These are phyloP conservation scores for Sphaerosporella brunnea DNA, from an alignment of 495 filamentous ascomycete species.

Conservation along the genomic window DNA sequence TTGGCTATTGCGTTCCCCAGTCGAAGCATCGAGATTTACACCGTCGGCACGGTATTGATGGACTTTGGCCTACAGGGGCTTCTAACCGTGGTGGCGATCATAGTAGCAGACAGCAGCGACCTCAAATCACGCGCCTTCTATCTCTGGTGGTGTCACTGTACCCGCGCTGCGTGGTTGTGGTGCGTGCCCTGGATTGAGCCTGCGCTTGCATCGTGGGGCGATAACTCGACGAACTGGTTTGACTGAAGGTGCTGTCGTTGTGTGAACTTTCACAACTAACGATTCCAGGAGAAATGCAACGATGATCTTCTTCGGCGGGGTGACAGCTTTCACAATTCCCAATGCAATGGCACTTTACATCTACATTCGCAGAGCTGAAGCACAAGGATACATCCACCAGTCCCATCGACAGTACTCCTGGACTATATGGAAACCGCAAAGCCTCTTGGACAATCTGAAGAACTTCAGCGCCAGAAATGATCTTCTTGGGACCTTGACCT, in stretches of 20 bases:
- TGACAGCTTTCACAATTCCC: background rate
- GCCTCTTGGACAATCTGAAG: background rate
- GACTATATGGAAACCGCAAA: background rate
- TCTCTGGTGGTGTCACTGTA: conserved; percentile 12
- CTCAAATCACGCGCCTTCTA: conserved; percentile 11
- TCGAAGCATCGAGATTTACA: conserved; percentile 9
- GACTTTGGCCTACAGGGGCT: conserved; percentile 11
- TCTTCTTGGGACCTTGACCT: background rate
- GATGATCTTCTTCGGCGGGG: background rate
- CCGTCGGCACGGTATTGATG: conserved; percentile 10
- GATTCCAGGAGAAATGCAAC: conserved; percentile 1
- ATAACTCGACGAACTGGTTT: background rate
- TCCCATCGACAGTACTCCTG: background rate
- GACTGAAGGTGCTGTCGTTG: background rate
- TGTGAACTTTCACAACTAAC: background rate
- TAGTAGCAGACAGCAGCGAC: conserved; percentile 18
- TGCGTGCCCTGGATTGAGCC: background rate
- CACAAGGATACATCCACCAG: background rate
- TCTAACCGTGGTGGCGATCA: conserved; percentile 12
- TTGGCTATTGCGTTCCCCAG: conserved; percentile 7
- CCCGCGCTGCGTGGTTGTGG: conserved; percentile 13
- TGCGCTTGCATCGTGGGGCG: background rate
- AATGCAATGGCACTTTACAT: conserved; percentile 1
- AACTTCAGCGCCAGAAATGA: background rate
- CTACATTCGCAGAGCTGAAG: background rate